Conservation (phyloP, 208 protist species). For the Leishmania martiniquensis region DNA sequence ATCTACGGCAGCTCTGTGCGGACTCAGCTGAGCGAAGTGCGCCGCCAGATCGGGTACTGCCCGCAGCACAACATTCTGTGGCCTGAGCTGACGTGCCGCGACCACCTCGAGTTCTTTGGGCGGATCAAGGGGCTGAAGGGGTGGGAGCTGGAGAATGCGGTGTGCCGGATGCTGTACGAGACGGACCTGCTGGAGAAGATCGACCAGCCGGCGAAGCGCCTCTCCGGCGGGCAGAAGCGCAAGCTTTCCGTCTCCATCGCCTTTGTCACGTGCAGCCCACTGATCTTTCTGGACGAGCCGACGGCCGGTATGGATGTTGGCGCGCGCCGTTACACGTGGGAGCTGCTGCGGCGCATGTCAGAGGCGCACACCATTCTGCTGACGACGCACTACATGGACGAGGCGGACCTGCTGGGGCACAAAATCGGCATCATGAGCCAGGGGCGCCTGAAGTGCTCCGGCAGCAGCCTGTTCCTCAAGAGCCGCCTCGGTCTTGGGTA, state of each 20-base stretch:
- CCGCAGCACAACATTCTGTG: conserved; percentile 68
- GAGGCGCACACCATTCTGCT: conserved; percentile 61
- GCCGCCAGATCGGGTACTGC: conserved; percentile 75
- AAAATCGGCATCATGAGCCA: conserved; percentile 93
- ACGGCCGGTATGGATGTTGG: conserved; percentile 89
- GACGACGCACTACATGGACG: conserved; percentile 97
- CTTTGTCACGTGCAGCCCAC: conserved; percentile 80
- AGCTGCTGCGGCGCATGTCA: conserved; percentile 58
- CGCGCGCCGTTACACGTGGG: conserved; percentile 86
- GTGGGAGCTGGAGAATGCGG: conserved; percentile 29
- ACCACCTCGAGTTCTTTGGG: conserved; percentile 93
- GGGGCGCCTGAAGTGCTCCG: conserved; percentile 52
- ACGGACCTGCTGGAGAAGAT: conserved; percentile 66
- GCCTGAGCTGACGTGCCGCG: conserved; percentile 80
- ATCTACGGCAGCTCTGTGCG: conserved; percentile 72
- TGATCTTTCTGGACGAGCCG: conserved; percentile 93
- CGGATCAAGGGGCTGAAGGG: conserved; percentile 86
- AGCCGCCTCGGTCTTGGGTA: conserved; percentile 53
- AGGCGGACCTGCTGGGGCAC: conserved; percentile 95
- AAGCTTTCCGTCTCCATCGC: conserved; percentile 90
- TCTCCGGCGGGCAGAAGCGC: conserved; percentile 91
- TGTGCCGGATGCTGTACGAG: conserved; percentile 46
- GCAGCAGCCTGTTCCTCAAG: conserved; percentile 63
- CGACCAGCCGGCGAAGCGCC: conserved; percentile 28
- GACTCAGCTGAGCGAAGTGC: conserved; percentile 48